These are phyloP conservation scores for Oryza nivara DNA, from an alignment of 176 grass and related monocot species.

Conservation along the genomic window DNA sequence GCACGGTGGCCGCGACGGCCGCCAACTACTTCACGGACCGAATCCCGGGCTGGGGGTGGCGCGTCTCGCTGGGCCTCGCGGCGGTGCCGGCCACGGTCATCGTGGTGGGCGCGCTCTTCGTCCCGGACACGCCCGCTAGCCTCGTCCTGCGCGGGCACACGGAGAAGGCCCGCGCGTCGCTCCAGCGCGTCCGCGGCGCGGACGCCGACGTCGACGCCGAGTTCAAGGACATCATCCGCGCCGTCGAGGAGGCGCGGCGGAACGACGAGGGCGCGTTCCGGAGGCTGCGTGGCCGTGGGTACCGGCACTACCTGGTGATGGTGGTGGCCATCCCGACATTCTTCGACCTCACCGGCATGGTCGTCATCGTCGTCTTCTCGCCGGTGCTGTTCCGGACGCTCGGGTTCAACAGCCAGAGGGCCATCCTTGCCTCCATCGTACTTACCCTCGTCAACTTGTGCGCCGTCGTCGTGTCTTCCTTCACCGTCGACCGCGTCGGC, in stretches of 20 bases:
- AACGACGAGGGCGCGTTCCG: conserved; percentile 59
- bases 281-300: conserved; percentile 44
- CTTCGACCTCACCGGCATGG: conserved; percentile 68
- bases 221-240: conserved; percentile 53
- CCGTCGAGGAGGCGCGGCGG: conserved; percentile 33
- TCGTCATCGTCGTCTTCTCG: conserved; percentile 53
- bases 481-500: conserved; percentile 46
- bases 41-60: conserved; percentile 63
- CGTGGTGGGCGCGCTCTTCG: conserved; percentile 52
- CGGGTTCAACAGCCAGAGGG: conserved; percentile 60
- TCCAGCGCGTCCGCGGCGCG: conserved; percentile 48
- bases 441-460: conserved; percentile 30
- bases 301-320: conserved; percentile 59
- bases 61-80: conserved; percentile 64
- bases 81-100: conserved; percentile 51
- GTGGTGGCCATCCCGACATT: conserved; percentile 62
- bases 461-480: conserved; percentile 32
- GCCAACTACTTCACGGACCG: conserved; percentile 66
- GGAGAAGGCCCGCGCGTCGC: conserved; percentile 50
- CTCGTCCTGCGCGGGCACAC: conserved; percentile 52
- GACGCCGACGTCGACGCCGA: conserved; percentile 50
- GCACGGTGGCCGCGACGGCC: conserved; percentile 57
- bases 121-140: conserved; percentile 63
- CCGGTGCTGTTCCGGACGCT: conserved; percentile 67
- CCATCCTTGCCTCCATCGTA: conserved; percentile 56